Percentiles rank a stretch among this genome's conserved stretches.
Evolutionary conservation across 139 green algal species (phyloP).

Genomic region (Gonium pectorale): DNA sequence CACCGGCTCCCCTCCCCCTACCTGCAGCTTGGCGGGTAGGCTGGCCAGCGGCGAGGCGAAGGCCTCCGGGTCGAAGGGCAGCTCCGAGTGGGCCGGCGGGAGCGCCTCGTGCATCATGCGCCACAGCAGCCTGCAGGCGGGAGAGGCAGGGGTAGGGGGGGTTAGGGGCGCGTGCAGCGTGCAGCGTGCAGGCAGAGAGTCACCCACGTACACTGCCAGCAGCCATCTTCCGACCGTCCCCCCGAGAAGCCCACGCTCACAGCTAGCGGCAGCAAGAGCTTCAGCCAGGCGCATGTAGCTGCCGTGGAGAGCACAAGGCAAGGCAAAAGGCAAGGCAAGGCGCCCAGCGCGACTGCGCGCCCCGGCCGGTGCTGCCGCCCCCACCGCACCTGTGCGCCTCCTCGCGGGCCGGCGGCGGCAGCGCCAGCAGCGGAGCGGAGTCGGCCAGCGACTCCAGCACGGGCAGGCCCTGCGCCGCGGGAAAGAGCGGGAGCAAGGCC

Average conservation of each 20-base stretch:
- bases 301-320: too few species aligned
- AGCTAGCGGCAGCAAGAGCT: too few species aligned
- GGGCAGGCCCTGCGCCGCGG: slow-evolving; percentile 5
- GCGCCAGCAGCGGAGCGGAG: slow-evolving; percentile 30
- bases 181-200: background rate
- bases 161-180: background rate
- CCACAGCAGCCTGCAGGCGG: slow-evolving; percentile 39
- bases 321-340: too few species aligned
- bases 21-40: slow-evolving; percentile 21
- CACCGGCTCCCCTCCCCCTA: background rate
- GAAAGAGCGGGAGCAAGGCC: background rate
- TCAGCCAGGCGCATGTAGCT: too few species aligned
- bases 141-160: background rate
- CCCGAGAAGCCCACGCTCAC: background rate
- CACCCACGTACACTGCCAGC: background rate
- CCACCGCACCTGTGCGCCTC: slow-evolving; percentile 35
- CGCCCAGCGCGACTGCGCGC: too few species aligned
- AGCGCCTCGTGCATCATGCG: slow-evolving; percentile 52
- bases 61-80: slow-evolving; percentile 27
- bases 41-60: slow-evolving; percentile 10
- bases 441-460: background rate
- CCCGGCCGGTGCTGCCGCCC: background rate
- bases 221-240: background rate
- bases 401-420: slow-evolving; percentile 19
- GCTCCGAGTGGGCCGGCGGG: slow-evolving; percentile 1